phyloP scores from a whole-genome alignment of 257 asterid genomes.

The Solanum gandarillasii region DNA sequence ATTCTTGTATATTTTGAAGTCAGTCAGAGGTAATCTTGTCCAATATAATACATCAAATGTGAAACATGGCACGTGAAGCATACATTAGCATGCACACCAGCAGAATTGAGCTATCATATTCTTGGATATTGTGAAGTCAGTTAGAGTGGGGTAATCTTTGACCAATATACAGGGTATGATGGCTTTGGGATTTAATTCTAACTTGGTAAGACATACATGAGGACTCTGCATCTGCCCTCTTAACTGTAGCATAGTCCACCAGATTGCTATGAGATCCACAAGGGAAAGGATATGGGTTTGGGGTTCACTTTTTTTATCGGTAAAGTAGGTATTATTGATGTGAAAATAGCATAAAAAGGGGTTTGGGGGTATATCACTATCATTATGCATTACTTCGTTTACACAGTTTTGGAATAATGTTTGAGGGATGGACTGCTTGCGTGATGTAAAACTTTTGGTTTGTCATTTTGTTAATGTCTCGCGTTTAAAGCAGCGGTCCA shows the following conservation, averaged over 20 bases:
- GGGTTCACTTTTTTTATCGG: background rate
- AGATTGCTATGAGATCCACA: background rate
- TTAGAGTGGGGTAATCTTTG: background rate
- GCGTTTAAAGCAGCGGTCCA: background rate
- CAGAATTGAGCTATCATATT: background rate
- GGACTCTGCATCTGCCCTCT: background rate
- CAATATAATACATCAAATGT: background rate
- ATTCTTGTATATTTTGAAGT: background rate
- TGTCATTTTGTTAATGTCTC: background rate
- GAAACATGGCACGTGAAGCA: background rate
- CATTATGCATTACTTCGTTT: background rate
- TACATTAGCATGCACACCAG: background rate
- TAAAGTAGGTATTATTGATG: background rate
- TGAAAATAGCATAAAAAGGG: background rate
- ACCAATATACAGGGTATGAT: background rate
- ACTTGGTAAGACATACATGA: background rate
- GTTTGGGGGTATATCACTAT: background rate
- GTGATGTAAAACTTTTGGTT: background rate
- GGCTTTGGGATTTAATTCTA: background rate
- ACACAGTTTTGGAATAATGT: background rate
- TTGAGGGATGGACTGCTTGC: background rate
- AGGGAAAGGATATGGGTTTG: background rate
- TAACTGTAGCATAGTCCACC: background rate
- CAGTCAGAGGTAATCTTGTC: background rate
- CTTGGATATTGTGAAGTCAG: background rate